Base-by-base conservation (phyloP, 2,329 filamentous ascomycete species). In the Pleomassaria siparia region DNA sequence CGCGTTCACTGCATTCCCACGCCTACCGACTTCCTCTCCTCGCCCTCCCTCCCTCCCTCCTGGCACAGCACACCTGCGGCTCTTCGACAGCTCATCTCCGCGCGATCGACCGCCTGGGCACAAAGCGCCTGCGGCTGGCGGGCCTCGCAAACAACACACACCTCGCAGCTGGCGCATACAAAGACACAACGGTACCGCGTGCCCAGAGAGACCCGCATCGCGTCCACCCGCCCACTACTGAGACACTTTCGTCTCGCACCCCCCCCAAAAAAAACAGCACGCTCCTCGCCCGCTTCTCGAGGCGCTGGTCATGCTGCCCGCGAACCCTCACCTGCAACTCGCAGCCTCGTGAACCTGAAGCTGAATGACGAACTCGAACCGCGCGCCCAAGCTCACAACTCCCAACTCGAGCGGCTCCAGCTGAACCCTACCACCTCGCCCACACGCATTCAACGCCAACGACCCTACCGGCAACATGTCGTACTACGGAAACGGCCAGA, bases 401-500 rank as follows among this genome's bases (percentile, higher is more conserved):
- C 51, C n/a, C 49, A 36, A 48, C 46, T 48, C 45, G 36, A 50
- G 24, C 46, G n/a, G 29, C 49, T 35, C 44, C 47, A 18, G 39
- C 36, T 32, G 32, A n/a, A 13, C 41, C 25, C 28, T n/a, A 42
- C 58, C 44, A 45, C 20, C 48, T 42, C 29, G 46, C 45, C 46
- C 21, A 4, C 33, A 4, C 15, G 5, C 24, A 28, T n/a, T 13
- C 15, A 5, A 8, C 7, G 22, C 20, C 25, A 8, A 40, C 13
- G 24, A 35, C 3, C n/a, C n/a, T n/a, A 46, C 42, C 62, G 35
- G 18, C 35, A 59, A 51, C 63, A 83, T 83, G 81, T 77, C 80
- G 55, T 77, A 81, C 66, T 79, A 83, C 64, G 76, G 76, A 50
- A 78, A 80, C 65, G 77, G 79, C 51, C 71, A 77, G 54, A 78